A percentile compares a stretch with the other conserved stretches of the same genome.
These are phyloP conservation scores for Colletotrichum sp. DNA, from an alignment of 2,329 filamentous ascomycete species.

Conservation along the genomic window DNA sequence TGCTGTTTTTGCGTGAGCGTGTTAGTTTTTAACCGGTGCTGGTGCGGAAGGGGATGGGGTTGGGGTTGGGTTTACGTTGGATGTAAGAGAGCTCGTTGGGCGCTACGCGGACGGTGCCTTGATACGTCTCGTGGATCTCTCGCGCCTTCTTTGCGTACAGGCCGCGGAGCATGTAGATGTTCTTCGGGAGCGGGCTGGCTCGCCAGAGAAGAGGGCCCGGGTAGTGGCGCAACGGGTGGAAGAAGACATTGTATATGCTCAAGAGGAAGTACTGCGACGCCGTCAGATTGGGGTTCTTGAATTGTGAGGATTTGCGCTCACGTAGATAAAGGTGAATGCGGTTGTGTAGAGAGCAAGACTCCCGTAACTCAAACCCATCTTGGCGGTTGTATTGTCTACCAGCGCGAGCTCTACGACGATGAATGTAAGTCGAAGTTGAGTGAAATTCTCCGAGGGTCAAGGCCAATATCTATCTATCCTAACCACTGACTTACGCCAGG, in stretches of 20 bases:
- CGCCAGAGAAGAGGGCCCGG: slow-evolving; percentile 30
- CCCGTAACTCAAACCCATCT: not conserved
- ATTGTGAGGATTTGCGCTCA: not conserved
- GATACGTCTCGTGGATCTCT: slow-evolving; percentile 26
- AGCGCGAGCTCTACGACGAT: not conserved
- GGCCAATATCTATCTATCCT: not conserved
- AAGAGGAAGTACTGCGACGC: not conserved
- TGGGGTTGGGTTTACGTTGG: not conserved
- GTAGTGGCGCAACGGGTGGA: slow-evolving; percentile 35
- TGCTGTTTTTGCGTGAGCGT: slow-evolving; percentile 15
- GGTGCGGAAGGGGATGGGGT: not conserved
- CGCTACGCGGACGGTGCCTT: slow-evolving; percentile 40
- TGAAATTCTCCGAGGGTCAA: not conserved
- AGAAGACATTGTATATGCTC: slow-evolving; percentile 34
- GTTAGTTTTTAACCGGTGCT: not conserved
- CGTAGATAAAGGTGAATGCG: not conserved
- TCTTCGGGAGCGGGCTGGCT: slow-evolving; percentile 11
- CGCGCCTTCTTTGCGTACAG: not conserved
- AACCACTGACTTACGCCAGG: not conserved
- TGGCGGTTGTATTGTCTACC: not conserved
- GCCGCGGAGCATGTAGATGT: not conserved
- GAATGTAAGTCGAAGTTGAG: not conserved
- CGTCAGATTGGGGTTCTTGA: not conserved
- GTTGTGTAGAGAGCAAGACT: not conserved
- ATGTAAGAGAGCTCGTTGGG: slow-evolving; percentile 45